Percentiles rank a stretch among this genome's conserved stretches.
Evolutionary conservation across 345 rosid genomes (phyloP).

Genomic region (Excoecaria agallocha): DNA sequence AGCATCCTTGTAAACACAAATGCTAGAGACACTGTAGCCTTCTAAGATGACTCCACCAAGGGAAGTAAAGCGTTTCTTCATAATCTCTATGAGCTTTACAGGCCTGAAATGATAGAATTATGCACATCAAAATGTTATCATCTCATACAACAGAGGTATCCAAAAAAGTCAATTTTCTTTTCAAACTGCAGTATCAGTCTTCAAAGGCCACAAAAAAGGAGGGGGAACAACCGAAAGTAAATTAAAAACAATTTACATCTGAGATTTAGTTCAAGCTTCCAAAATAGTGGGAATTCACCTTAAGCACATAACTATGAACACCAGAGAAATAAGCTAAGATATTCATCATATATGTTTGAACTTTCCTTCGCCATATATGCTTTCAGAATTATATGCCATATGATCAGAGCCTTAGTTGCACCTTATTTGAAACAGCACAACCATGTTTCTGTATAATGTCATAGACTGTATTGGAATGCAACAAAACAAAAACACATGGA

Average conservation of each 20-base stretch:
- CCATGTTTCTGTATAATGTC: neutral
- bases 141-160: constrained; percentile 3
- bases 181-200: neutral
- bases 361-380: neutral
- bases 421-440: neutral
- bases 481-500: neutral
- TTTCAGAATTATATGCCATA: neutral
- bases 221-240: neutral
- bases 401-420: neutral
- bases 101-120: constrained; percentile 51
- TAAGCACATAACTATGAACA: neutral
- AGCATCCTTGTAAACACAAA: constrained; percentile 60
- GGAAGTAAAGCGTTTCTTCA: constrained; percentile 68
- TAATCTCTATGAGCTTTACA: constrained; percentile 71
- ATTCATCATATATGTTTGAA: too few relatives aligned
- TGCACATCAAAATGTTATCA: constrained; percentile 10
- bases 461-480: neutral
- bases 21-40: constrained; percentile 60
- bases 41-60: constrained; percentile 87
- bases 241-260: neutral
- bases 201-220: neutral
- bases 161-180: neutral
- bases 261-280: constrained; percentile 2
- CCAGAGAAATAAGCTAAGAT: neutral
- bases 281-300: neutral